Conservation (phyloP, 2,329 filamentous ascomycete species). For the Gyromitra esculenta region DNA sequence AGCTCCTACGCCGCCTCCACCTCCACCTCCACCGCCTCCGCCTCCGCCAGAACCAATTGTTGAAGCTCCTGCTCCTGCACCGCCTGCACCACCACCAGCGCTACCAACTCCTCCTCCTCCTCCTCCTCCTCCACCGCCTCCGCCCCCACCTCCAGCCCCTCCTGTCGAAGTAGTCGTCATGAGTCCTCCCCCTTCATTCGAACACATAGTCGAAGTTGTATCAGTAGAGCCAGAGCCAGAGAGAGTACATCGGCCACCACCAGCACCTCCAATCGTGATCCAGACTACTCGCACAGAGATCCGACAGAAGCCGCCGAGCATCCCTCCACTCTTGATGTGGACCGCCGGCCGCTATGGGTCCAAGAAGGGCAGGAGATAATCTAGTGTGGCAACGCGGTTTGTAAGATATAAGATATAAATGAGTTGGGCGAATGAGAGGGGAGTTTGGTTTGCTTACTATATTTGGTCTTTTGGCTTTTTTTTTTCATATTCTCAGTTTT, state of each 20-base stretch:
- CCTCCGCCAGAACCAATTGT: slow-evolving; percentile 33
- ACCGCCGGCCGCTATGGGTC: slow-evolving; percentile 57
- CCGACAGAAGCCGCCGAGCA: slow-evolving; percentile 37
- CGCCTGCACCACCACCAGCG: slow-evolving; percentile 26
- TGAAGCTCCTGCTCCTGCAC: slow-evolving; percentile 27
- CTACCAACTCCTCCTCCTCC: background rate
- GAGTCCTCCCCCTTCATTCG: slow-evolving; percentile 23
- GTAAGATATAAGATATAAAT: slow-evolving; percentile 33
- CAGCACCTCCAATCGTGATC: slow-evolving; percentile 33
- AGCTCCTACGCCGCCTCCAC: slow-evolving; percentile 30
- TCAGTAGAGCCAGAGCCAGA: slow-evolving; percentile 37
- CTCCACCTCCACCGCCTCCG: slow-evolving; percentile 17
- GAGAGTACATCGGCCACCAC: slow-evolving; percentile 34
- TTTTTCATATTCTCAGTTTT: slow-evolving; percentile 23
- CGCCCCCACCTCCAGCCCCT: slow-evolving; percentile 7
- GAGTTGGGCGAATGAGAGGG: background rate
- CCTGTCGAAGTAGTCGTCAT: slow-evolving; percentile 43
- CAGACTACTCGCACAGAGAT: slow-evolving; percentile 39
- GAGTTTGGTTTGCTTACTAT: slow-evolving; percentile 36
- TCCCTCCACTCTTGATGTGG: slow-evolving; percentile 57
- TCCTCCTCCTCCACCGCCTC: background rate
- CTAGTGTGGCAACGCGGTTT: slow-evolving; percentile 10
- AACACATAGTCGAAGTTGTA: slow-evolving; percentile 42
- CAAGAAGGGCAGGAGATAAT: slow-evolving; percentile 51
- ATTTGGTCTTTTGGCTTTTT: slow-evolving; percentile 9